Evolutionary conservation across 2,329 filamentous ascomycete genomes (phyloP).

Genomic region (Exophiala sideris): DNA sequence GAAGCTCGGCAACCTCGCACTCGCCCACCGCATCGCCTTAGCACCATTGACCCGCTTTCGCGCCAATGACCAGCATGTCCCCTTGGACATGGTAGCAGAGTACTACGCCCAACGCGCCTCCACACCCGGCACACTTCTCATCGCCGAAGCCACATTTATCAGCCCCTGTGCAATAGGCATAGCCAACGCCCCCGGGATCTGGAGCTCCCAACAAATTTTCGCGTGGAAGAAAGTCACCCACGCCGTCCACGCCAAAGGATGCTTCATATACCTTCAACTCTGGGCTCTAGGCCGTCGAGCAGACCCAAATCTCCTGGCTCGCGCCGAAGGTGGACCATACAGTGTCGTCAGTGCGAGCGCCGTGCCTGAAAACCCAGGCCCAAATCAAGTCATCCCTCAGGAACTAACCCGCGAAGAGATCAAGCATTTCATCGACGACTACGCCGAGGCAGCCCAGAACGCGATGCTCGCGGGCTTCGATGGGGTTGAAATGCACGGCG

Average conservation of each 20-base stretch:
- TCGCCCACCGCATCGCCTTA: constrained; percentile 52
- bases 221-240: constrained; percentile 53
- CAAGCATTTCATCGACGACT: constrained; percentile 36
- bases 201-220: constrained; percentile 38
- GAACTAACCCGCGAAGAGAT: constrained; percentile 40
- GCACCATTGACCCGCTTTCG: constrained; percentile 55
- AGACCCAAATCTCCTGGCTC: constrained; percentile 27
- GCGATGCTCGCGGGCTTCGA: constrained; percentile 57
- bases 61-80: constrained; percentile 43
- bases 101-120: constrained; percentile 40
- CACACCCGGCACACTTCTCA: constrained; percentile 32
- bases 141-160: constrained; percentile 32
- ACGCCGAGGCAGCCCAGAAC: constrained; percentile 41
- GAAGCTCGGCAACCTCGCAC: constrained; percentile 41
- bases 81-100: constrained; percentile 36
- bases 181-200: constrained; percentile 22
- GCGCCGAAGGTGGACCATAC: constrained; percentile 6
- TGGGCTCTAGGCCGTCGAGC: constrained; percentile 49
- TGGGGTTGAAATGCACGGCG: constrained; percentile 52
- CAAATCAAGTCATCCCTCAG: constrained; percentile 24
- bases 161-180: neutral
- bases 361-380: neutral
- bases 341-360: constrained; percentile 9
- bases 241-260: constrained; percentile 50
- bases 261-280: constrained; percentile 42